phyloP scores from a whole-genome alignment of 2,329 filamentous ascomycete species.

The Colletotrichum cordylinicola region DNA sequence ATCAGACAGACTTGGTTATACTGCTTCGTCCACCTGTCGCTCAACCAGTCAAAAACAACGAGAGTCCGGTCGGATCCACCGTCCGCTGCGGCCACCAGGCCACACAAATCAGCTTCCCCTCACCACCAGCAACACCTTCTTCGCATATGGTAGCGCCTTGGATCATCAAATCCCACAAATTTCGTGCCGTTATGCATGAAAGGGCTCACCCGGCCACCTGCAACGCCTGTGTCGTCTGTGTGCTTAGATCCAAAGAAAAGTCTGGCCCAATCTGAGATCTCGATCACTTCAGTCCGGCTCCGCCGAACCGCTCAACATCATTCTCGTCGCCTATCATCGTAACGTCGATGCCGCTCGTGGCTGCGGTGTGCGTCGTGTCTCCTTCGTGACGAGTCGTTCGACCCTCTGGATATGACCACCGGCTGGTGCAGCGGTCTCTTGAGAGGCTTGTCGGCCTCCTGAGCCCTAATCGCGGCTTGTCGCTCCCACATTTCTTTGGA shows the following conservation, averaged over 20 bases:
- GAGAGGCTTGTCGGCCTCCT: slow-evolving; percentile 53
- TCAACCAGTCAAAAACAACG: slow-evolving; percentile 11
- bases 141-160: slow-evolving; percentile 2
- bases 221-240: slow-evolving; percentile 2
- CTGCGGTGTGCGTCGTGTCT: slow-evolving; percentile 38
- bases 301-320: slow-evolving; percentile 16
- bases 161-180: slow-evolving; percentile 21
- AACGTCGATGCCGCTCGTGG: slow-evolving; percentile 28
- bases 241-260: background rate
- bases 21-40: background rate
- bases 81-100: slow-evolving; percentile 16
- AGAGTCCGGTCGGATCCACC: slow-evolving; percentile 8
- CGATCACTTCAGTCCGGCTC: background rate
- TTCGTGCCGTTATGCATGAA: slow-evolving; percentile 8
- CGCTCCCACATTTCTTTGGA: slow-evolving; percentile 64
- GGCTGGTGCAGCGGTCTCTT: slow-evolving; percentile 65
- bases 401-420: slow-evolving; percentile 52
- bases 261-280: slow-evolving; percentile 18
- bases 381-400: slow-evolving; percentile 38
- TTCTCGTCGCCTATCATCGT: slow-evolving; percentile 32
- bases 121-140: background rate
- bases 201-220: background rate
- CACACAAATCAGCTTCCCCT: slow-evolving; percentile 12
- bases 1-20: slow-evolving; percentile 4
- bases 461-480: slow-evolving; percentile 56